phyloP scores from a whole-genome alignment of 495 filamentous ascomycete genomes.

The Lepraria neglecta region DNA sequence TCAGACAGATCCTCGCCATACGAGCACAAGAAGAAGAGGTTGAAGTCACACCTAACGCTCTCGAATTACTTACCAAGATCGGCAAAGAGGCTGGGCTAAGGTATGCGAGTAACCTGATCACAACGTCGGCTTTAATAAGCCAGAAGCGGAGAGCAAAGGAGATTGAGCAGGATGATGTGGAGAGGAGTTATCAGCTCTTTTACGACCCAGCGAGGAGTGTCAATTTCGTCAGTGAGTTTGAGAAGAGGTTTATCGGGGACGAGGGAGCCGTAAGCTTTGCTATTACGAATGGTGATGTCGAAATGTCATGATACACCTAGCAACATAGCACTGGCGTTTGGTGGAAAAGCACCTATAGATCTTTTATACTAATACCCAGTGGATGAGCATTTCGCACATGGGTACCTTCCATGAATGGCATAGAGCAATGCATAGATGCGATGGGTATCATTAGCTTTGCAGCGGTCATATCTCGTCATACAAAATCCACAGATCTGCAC shows the following conservation, averaged over 20 bases:
- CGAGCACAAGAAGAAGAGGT: constrained; percentile 94
- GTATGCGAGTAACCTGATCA: constrained; percentile 94
- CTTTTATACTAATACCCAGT: constrained; percentile 21
- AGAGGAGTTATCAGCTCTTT: constrained; percentile 88
- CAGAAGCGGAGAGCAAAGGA: constrained; percentile 72
- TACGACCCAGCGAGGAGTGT: constrained; percentile 83
- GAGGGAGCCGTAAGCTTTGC: constrained; percentile 70
- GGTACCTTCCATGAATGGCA: neutral
- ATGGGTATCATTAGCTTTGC: neutral
- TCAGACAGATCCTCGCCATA: constrained; percentile 82
- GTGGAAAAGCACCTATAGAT: constrained; percentile 18
- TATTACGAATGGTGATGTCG: constrained; percentile 72
- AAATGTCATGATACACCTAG: constrained; percentile 47
- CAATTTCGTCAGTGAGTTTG: constrained; percentile 80
- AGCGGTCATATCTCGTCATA: constrained; percentile 34
- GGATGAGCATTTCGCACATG: neutral
- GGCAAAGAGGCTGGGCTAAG: constrained; percentile 86
- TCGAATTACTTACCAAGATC: constrained; percentile 90
- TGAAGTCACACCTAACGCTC: constrained; percentile 78
- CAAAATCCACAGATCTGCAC: constrained; percentile 57
- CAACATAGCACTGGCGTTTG: constrained; percentile 19
- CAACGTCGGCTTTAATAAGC: constrained; percentile 74
- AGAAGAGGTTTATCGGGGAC: constrained; percentile 88
- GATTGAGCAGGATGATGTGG: constrained; percentile 80
- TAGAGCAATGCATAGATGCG: neutral